Percentiles rank a stretch among this genome's conserved stretches.
phyloP scores from a whole-genome alignment of 2,329 filamentous ascomycete genomes.

The Sporothrix sp. region DNA sequence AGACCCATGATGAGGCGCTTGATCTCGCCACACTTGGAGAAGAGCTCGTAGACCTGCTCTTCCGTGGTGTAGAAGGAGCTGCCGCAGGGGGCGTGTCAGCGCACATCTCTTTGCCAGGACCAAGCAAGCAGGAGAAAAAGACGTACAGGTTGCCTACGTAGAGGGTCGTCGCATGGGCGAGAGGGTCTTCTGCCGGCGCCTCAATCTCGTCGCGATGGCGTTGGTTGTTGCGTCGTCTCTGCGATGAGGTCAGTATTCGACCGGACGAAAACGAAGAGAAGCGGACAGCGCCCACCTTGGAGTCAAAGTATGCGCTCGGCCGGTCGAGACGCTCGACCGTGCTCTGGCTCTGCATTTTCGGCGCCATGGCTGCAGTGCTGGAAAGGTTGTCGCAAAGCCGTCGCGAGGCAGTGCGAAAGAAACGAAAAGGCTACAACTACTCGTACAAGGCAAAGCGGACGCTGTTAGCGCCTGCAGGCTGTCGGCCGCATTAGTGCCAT shows the following conservation, averaged over 20 bases:
- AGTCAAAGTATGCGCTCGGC: slow-evolving; percentile 86
- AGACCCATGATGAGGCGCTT: slow-evolving; percentile 97
- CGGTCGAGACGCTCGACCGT: slow-evolving; percentile 90
- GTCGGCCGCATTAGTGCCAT: neutral
- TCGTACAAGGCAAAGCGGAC: neutral
- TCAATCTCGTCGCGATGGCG: slow-evolving; percentile 48
- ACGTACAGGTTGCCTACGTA: slow-evolving; percentile 92
- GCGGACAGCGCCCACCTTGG: slow-evolving; percentile 49
- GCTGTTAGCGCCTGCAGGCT: slow-evolving; percentile 1
- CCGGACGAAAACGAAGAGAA: neutral
- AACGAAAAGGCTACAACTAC: neutral
- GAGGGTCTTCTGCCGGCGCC: slow-evolving; percentile 61
- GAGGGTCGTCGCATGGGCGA: slow-evolving; percentile 83
- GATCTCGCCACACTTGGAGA: slow-evolving; percentile 93
- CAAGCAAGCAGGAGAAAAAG: too few relatives aligned
- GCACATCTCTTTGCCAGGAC: too few relatives aligned
- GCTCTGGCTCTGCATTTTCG: slow-evolving; percentile 34
- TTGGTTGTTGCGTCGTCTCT: slow-evolving; percentile 56
- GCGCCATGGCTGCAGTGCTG: slow-evolving; percentile 11
- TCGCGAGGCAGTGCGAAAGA: neutral
- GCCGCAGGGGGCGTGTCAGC: neutral
- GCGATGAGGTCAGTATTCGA: slow-evolving; percentile 8
- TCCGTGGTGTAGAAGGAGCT: slow-evolving; percentile 97
- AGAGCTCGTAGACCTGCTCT: slow-evolving; percentile 96
- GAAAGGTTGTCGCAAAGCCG: slow-evolving; percentile 1